Base-by-base conservation (phyloP, 2,329 filamentous ascomycete genomes). In the Fusarium abutilonis region DNA sequence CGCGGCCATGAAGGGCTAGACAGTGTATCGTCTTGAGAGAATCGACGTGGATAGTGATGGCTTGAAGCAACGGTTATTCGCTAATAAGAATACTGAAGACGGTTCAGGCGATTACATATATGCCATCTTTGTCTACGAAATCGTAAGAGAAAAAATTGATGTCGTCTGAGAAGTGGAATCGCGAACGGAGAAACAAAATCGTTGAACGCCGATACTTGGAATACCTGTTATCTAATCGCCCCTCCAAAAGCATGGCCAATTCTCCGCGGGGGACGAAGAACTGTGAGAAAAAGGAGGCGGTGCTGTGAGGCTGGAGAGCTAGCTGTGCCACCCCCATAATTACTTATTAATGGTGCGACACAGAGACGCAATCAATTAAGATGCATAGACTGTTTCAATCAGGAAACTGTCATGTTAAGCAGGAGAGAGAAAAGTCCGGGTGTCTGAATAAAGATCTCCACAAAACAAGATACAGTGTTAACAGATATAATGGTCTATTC, bases 141-240 rank as follows among this genome's bases (percentile, higher is more conserved):
- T 49, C 39, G 52, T 47, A 50, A 64, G 45, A 36, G 48, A 34
- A 57, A 61, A 62, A 64, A 55, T 51, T 43, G 45, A 48, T 66
- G 55, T 50, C 29, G 56, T 58, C 32, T 45, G 54, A 60, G 62
- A 65, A 55, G 62, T 65, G 62, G 63, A 50, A 66, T 66, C 63
- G 63, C 56, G 56, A 63, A 66, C 56, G 64, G 60, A 67, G 63
- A 66, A 64, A 66, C 48, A 67, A 67, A 65, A 55, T 66, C 64
- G 63, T 66, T 67, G 63, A 64, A 54, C 50, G 41, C 60, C 62
- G 61, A 54, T 70, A 62, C 60, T 43, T 38, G n/a, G 15, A 17
- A 19, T 60, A 60, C 56, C 55, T 55, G 67, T 70, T 69, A 70
- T 70, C 68, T 70, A 64, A 70, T 67, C 56, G 68, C 57, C 68